phyloP scores from a whole-genome alignment of 2,329 filamentous ascomycete genomes.

The Zasmidium citrigriseum region DNA sequence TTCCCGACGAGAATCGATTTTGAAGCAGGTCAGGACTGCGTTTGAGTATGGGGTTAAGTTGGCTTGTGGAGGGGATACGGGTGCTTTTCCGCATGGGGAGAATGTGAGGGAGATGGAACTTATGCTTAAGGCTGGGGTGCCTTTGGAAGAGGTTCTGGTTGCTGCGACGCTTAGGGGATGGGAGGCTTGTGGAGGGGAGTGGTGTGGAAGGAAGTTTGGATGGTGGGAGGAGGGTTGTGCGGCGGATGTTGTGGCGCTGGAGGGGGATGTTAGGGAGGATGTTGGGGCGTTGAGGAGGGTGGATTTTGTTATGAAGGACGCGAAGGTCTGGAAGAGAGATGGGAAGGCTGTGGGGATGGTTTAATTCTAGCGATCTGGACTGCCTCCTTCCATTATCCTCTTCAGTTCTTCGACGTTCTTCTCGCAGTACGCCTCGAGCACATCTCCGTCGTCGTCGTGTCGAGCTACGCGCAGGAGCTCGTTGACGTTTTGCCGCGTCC shows the following conservation, averaged over 20 bases:
- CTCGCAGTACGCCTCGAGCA: not conserved
- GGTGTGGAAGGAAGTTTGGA: slow-evolving; percentile 55
- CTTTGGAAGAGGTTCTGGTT: slow-evolving; percentile 52
- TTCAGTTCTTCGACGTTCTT: not conserved
- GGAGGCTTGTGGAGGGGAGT: slow-evolving; percentile 57
- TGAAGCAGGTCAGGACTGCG: slow-evolving; percentile 47
- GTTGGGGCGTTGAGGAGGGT: slow-evolving; percentile 48
- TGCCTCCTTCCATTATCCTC: not conserved
- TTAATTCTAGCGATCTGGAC: too few species aligned
- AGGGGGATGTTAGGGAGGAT: slow-evolving; percentile 47
- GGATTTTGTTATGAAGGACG: slow-evolving; percentile 61
- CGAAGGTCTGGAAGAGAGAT: slow-evolving; percentile 49
- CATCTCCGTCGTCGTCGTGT: not conserved
- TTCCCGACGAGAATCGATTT: slow-evolving; percentile 14
- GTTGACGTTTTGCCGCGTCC: not conserved
- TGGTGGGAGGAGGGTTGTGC: slow-evolving; percentile 51
- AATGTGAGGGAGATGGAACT: slow-evolving; percentile 57
- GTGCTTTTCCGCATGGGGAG: slow-evolving; percentile 56
- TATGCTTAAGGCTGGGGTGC: slow-evolving; percentile 54
- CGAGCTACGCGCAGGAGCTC: not conserved
- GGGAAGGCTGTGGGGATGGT: slow-evolving; percentile 28
- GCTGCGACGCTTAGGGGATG: slow-evolving; percentile 56
- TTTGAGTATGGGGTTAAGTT: slow-evolving; percentile 51
- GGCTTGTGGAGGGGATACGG: slow-evolving; percentile 57
- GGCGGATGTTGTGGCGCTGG: slow-evolving; percentile 56